phyloP scores from a whole-genome alignment of 441 rosid species.

The Adansonia grandidieri region DNA sequence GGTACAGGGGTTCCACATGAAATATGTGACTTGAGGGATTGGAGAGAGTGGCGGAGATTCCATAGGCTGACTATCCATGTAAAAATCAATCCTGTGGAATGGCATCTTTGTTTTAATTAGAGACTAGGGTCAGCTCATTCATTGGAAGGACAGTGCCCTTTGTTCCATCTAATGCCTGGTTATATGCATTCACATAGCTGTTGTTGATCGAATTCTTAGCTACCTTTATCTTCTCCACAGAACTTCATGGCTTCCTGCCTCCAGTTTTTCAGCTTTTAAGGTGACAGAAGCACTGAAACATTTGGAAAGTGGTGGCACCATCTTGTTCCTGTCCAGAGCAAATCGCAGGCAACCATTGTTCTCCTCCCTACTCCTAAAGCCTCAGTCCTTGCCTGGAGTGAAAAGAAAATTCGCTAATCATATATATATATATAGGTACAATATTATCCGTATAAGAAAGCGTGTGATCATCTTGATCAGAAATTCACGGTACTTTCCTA shows the following conservation, averaged over 20 bases:
- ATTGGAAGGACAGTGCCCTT: conserved; percentile 55
- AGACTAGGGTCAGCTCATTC: conserved; percentile 57
- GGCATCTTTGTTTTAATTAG: conserved; percentile 75
- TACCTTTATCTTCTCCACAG: conserved; percentile 52
- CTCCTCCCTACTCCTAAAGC: conserved; percentile 48
- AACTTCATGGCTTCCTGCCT: conserved; percentile 36
- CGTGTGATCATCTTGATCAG: not conserved
- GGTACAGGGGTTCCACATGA: conserved; percentile 63
- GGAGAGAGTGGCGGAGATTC: conserved; percentile 62
- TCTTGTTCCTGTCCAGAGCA: conserved; percentile 65
- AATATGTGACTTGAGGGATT: conserved; percentile 65
- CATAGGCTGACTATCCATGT: conserved; percentile 43
- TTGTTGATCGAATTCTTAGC: conserved; percentile 56
- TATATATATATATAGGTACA: not conserved
- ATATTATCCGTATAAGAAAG: not conserved
- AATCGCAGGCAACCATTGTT: conserved; percentile 64
- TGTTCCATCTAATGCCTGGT: conserved; percentile 52
- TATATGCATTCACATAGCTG: conserved; percentile 61
- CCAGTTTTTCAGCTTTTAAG: conserved; percentile 54
- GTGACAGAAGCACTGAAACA: conserved; percentile 59
- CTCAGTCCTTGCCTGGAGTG: conserved; percentile 59
- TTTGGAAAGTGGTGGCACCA: conserved; percentile 49
- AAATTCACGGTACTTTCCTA: not conserved
- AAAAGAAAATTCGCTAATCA: not conserved
- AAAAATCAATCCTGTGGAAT: conserved; percentile 60